These are phyloP conservation scores for Pythium apleroticum DNA, from an alignment of 352 stramenopile species.

Conservation along the genomic window DNA sequence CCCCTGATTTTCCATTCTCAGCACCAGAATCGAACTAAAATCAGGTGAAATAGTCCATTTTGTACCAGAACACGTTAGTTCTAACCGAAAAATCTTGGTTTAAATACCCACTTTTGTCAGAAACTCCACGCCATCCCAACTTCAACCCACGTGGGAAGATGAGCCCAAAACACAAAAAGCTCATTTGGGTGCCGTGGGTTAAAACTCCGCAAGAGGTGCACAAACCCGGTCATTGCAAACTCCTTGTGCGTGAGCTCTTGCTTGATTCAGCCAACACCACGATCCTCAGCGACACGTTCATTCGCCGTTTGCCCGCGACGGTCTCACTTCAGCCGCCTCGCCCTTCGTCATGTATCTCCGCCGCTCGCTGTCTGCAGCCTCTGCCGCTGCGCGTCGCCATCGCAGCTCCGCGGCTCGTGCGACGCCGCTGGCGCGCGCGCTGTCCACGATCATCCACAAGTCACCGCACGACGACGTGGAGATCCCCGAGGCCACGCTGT, in stretches of 20 bases:
- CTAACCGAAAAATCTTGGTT: not conserved
- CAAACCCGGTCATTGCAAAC: too few species aligned
- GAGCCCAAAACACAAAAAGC: not conserved
- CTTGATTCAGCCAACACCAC: not conserved
- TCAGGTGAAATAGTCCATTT: not conserved
- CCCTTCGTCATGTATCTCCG: constrained; percentile 16
- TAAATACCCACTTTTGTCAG: not conserved
- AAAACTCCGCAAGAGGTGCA: not conserved
- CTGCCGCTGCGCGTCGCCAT: not conserved
- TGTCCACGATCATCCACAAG: constrained; percentile 56
- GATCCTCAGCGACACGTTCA: not conserved
- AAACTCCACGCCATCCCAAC: not conserved
- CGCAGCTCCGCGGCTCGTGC: constrained; percentile 31
- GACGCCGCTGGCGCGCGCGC: too few species aligned
- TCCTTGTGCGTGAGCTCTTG: too few species aligned
- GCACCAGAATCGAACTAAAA: not conserved
- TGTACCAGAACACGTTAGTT: not conserved
- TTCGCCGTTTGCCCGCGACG: not conserved
- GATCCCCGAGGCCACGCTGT: constrained; percentile 59
- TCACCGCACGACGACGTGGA: constrained; percentile 50
- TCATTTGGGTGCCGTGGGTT: not conserved
- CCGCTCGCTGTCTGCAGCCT: constrained; percentile 14
- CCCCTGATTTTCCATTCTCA: not conserved
- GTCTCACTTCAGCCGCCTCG: not conserved
- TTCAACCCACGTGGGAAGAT: not conserved